Evolutionary conservation across 495 filamentous ascomycete genomes (phyloP).

Genomic region (Saxophila tyrrhenica): DNA sequence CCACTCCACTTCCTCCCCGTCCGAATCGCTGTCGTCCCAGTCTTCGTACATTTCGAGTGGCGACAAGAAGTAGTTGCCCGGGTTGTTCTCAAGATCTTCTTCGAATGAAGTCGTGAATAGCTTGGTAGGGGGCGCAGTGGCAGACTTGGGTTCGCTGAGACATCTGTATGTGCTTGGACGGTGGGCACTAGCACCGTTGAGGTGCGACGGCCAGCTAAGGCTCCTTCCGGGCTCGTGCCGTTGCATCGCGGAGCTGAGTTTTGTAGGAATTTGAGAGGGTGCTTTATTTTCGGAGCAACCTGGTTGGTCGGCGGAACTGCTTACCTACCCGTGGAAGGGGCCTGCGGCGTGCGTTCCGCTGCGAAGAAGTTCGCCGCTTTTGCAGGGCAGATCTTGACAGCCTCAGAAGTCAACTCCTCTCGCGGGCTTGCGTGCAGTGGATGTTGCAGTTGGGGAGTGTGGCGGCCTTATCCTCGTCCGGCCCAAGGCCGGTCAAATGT

Average conservation of each 20-base stretch:
- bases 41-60: conserved; percentile 9
- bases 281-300: neutral
- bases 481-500: neutral
- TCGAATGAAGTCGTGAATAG: conserved; percentile 2
- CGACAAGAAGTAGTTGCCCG: conserved; percentile 18
- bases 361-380: neutral
- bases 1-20: conserved; percentile 11
- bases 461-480: neutral
- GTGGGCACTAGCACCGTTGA: neutral
- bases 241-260: neutral
- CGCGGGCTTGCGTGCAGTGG: neutral
- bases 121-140: neutral
- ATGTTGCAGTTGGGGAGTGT: neutral
- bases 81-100: conserved; percentile 16
- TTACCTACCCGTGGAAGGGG: neutral
- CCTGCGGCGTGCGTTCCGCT: neutral
- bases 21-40: conserved; percentile 7
- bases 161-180: neutral
- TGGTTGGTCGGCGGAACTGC: neutral
- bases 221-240: neutral
- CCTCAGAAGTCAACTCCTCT: neutral
- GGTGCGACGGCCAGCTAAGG: conserved; percentile 1
- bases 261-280: neutral
- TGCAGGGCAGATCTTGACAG: neutral
- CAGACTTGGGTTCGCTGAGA: neutral